A percentile compares a stretch with the other conserved stretches of the same genome.
Conservation (phyloP, 331 rosid species). For the Malus hybrid region DNA sequence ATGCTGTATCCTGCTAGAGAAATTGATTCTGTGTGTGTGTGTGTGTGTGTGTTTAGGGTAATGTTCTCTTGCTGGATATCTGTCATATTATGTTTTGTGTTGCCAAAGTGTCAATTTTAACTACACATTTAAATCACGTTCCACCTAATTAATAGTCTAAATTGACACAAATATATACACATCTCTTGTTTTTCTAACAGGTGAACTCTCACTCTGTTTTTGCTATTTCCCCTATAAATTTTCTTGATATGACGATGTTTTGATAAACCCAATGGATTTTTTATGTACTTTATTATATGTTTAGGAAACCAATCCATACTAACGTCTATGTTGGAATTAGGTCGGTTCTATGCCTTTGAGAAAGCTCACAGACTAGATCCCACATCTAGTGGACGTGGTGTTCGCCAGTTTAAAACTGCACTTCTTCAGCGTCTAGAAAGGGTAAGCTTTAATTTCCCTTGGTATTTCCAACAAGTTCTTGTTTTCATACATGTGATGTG, state of each 20-base stretch:
- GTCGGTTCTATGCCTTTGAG: constrained; percentile 63
- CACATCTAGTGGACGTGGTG: constrained; percentile 58
- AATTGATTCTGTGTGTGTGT: no score
- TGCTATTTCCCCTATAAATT: neutral
- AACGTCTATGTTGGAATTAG: constrained; percentile 18
- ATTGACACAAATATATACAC: neutral
- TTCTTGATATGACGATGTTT: neutral
- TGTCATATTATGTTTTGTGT: neutral
- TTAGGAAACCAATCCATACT: constrained; percentile 14
- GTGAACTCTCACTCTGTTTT: constrained; percentile 1
- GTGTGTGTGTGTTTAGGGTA: neutral
- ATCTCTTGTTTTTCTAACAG: neutral
- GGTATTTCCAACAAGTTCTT: neutral
- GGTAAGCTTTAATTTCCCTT: constrained; percentile 22
- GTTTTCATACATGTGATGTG: neutral
- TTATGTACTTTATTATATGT: constrained; percentile 8
- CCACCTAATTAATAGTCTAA: neutral
- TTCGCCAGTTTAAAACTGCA: constrained; percentile 61
- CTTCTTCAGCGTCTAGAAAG: constrained; percentile 59
- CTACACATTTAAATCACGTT: neutral
- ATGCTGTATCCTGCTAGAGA: no score
- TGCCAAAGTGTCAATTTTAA: neutral
- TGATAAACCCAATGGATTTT: neutral
- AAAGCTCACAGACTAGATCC: constrained; percentile 62
- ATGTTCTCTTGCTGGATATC: neutral